Evolutionary conservation across 148 eudicot genomes (phyloP), one percentile per base, ranked within the genome.

Genomic region (Fagopyrum esculentum): DNA sequence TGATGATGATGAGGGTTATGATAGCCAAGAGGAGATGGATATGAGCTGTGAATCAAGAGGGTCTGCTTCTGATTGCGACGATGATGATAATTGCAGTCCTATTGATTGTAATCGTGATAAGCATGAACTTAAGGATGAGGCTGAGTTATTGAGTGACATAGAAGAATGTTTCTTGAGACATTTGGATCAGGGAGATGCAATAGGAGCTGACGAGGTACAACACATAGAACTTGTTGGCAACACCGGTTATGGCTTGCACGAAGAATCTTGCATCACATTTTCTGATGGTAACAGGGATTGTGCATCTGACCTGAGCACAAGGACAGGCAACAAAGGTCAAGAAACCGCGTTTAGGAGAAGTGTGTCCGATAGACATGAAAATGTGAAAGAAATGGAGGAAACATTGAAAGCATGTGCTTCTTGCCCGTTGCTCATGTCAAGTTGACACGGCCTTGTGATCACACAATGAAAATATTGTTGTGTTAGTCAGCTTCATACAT

Each of bases 131-230:
- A 85, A 85, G 70, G 79, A 70, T 6, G 88, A 86, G 45, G 69
- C 56, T 6, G 71, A 51, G 26, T 83, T 87, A 47, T 72, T 85
- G 77, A 84, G 86, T 50, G 94, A 88, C 3, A 83, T 86, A 10
- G 94, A 89, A 79, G 92, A 91, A 69, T 78, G 88, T 77, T 93
- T 93, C 87, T 75, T 91, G 75, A 83, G 88, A 56, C 89, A 83
- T 73, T 74, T 91, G 69, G 78, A 85, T 61, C 82, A 80, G 59
- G 80, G 76, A 45, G 83, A 83, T 57, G 77, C 29, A 76, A 48
- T 35, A 12, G 59, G 13, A 56, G 49, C n/a, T 44, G 76, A 35
- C 16, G 46, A 64, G 40, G 70, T 12, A 64, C 12, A 30, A 35
- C 70, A 40, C 9, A 40, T 35, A 45, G 70, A 64, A 22, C 45